phyloP scores from a whole-genome alignment of 352 stramenopile genomes.

The Pythium chondricola region DNA sequence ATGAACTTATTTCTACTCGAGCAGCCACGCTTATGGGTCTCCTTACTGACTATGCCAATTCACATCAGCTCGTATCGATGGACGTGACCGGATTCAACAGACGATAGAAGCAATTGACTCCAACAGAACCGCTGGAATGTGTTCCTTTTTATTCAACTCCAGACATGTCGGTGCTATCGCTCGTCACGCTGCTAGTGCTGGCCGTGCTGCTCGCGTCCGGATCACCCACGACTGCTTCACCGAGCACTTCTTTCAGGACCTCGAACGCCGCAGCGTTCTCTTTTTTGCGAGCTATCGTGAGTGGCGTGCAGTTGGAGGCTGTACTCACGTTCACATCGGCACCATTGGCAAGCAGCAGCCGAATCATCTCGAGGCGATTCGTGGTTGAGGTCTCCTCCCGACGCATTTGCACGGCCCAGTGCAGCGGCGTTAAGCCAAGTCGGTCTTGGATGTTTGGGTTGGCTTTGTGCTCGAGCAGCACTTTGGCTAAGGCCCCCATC shows the following conservation, averaged over 20 bases:
- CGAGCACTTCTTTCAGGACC: slow-evolving; percentile 52
- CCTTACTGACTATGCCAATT: too few species aligned
- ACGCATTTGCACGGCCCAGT: slow-evolving; percentile 79
- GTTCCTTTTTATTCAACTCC: not conserved
- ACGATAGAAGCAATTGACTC: slow-evolving; percentile 23
- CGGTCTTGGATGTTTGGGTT: slow-evolving; percentile 53
- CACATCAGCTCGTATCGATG: slow-evolving; percentile 62
- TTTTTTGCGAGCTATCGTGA: slow-evolving; percentile 59
- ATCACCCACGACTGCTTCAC: not conserved
- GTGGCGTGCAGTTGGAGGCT: slow-evolving; percentile 42
- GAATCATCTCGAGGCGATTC: slow-evolving; percentile 68
- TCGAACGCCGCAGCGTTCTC: slow-evolving; percentile 55
- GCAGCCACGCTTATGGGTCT: too few species aligned
- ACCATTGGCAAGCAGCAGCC: slow-evolving; percentile 53
- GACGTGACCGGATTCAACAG: slow-evolving; percentile 76
- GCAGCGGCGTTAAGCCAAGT: slow-evolving; percentile 66
- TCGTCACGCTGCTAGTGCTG: slow-evolving; percentile 1
- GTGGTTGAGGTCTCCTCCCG: slow-evolving; percentile 59
- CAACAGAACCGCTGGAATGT: not conserved
- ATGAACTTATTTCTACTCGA: too few species aligned
- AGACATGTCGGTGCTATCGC: not conserved
- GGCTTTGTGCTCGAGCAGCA: slow-evolving; percentile 59
- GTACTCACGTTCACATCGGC: slow-evolving; percentile 39
- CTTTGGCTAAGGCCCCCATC: slow-evolving; percentile 40
- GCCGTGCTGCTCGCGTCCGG: slow-evolving; percentile 4